Evolutionary conservation across 1,284 basidiomycete species (phyloP), one percentile per base, ranked within the genome.

Genomic region (Rhodofomes roseus): DNA sequence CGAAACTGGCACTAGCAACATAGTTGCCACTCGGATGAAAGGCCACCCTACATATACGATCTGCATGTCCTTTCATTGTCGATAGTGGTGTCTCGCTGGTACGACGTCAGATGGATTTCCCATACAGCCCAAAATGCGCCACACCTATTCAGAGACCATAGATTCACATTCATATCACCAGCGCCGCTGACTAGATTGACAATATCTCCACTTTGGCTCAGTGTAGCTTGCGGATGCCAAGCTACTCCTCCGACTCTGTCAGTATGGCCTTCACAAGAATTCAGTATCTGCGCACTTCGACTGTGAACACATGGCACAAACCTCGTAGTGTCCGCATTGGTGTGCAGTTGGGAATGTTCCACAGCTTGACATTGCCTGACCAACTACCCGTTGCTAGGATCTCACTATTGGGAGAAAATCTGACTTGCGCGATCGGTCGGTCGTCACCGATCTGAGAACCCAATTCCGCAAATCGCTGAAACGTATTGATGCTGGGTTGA

Each of bases 361-460:
- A 99, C 12, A 99, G 71, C 76, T 96, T 98, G 34, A 96, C 87
- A 44, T 87, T 87, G 25, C 97, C 97, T 12, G 95, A 93, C 97
- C 97, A 99, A 66, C 93, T 94, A 3, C 90, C 95, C 0, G 96
- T 97, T 1, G 95, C 92, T 29, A 99, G 81, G 50, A 93, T 82
- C 69, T 92, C 76, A 65, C 90, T 91, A 71, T 98, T 91, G 4
- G 97, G 97, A 1, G 96, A 89, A 73, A 99, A 99, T 25, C 97
- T 89, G 31, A 98, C 93, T 75, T 93, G 89, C 1, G 95, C 92
- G 62, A 99, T 86, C 1, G 96, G 95, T 54, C 97, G 84, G 64
- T 97, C 95, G 71, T 98, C 97, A 55, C 95, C 96, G 66, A 98
- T 95, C 81, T 99, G 97, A 0, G 96, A 98, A 27, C 97, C 97